phyloP scores from a whole-genome alignment of 768 basidiomycete genomes.

The Suillus americanus region DNA sequence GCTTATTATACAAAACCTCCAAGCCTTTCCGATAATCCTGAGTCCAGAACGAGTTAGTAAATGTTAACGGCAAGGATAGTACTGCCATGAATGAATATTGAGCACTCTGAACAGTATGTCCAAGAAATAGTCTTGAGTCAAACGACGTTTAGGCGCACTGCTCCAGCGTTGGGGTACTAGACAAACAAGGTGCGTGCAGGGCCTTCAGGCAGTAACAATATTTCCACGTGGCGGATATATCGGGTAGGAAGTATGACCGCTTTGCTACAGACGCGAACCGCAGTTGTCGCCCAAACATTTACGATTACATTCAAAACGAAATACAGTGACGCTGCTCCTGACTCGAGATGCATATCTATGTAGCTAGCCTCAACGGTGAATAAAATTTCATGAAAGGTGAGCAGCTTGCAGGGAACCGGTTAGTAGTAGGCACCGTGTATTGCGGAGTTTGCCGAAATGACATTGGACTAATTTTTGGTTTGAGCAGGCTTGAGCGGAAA shows the following conservation, averaged over 20 bases:
- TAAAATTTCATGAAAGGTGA: neutral
- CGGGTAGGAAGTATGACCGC: neutral
- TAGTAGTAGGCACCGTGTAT: slow-evolving; percentile 26
- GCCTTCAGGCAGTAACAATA: slow-evolving; percentile 5
- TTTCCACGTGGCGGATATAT: slow-evolving; percentile 10
- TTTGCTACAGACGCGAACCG: neutral
- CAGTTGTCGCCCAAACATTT: neutral
- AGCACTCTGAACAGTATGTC: neutral
- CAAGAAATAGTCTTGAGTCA: slow-evolving; percentile 1
- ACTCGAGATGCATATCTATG: neutral
- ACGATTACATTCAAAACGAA: neutral
- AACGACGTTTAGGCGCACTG: slow-evolving; percentile 14
- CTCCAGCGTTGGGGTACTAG: slow-evolving; percentile 1
- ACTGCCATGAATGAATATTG: slow-evolving; percentile 64
- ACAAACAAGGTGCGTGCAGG: slow-evolving; percentile 6
- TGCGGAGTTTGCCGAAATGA: slow-evolving; percentile 34
- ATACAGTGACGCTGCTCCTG: neutral
- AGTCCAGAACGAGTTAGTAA: slow-evolving; percentile 94
- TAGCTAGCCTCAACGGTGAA: neutral
- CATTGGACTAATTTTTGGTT: slow-evolving; percentile 28
- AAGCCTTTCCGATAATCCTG: slow-evolving; percentile 86
- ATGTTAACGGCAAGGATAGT: slow-evolving; percentile 83
- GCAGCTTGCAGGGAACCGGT: neutral
- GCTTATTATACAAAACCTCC: slow-evolving; percentile 71
- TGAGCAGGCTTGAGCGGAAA: slow-evolving; percentile 4